phyloP scores from a whole-genome alignment of 371 early-diverging fungal species.

The Rhizomucor miehei region DNA sequence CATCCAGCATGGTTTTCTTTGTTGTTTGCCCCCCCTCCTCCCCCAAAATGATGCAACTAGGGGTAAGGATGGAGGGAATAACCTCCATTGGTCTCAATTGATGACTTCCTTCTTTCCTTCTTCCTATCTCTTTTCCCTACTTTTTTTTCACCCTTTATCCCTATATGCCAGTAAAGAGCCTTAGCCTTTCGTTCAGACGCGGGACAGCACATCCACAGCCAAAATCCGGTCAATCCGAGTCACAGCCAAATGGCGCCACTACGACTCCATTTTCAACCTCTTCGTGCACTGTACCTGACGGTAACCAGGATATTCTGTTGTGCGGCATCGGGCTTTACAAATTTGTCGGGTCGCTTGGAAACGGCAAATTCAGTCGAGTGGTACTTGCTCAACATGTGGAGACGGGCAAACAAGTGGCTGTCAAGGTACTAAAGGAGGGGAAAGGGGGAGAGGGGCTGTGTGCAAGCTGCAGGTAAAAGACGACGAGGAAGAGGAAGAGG shows the following conservation, averaged over 20 bases:
- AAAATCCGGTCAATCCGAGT: neutral
- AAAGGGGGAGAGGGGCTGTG: neutral
- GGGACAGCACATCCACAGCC: neutral
- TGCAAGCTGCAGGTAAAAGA: neutral
- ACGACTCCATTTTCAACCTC: slow-evolving; percentile 6
- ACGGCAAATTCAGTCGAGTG: slow-evolving; percentile 88
- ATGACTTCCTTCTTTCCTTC: slow-evolving; percentile 5
- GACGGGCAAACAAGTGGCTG: slow-evolving; percentile 57
- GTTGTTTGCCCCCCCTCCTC: slow-evolving; percentile 4
- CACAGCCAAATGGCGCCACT: slow-evolving; percentile 3
- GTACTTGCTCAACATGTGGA: slow-evolving; percentile 77
- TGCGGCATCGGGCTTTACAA: slow-evolving; percentile 75
- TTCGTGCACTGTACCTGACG: slow-evolving; percentile 4
- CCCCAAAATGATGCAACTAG: slow-evolving; percentile 1
- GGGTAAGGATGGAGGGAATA: neutral
- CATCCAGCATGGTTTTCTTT: neutral
- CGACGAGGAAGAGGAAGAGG: no score
- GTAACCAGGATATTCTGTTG: slow-evolving; percentile 62
- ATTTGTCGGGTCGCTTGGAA: slow-evolving; percentile 77
- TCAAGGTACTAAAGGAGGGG: slow-evolving; percentile 38
- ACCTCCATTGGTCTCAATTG: slow-evolving; percentile 11
- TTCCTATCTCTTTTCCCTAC: slow-evolving; percentile 10
- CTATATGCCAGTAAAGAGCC: slow-evolving; percentile 12
- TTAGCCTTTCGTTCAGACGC: slow-evolving; percentile 17
- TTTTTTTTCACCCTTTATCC: slow-evolving; percentile 1